Percentiles rank a stretch among this genome's conserved stretches.
Evolutionary conservation across 2,329 filamentous ascomycete species (phyloP).

Genomic region (Dactylonectria estremocensis): DNA sequence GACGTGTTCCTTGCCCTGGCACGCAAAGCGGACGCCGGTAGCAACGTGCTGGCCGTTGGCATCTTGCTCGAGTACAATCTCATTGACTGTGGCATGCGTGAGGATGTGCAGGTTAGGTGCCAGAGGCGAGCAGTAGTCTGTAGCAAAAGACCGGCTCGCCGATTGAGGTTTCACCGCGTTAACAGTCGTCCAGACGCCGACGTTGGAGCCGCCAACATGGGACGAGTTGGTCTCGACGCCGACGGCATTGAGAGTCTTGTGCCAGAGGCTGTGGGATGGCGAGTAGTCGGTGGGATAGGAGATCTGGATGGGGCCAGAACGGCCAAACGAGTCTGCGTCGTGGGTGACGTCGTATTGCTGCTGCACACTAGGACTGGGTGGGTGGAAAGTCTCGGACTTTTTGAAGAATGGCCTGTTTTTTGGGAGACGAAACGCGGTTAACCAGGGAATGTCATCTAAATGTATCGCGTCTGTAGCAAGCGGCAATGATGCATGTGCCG

Average conservation of each 20-base stretch:
- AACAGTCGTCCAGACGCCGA: constrained; percentile 66
- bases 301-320: constrained; percentile 63
- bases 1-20: constrained; percentile 54
- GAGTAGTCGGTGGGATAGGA: constrained; percentile 61
- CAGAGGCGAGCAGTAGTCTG: constrained; percentile 60
- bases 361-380: constrained; percentile 53
- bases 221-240: constrained; percentile 59
- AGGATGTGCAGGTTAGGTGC: constrained; percentile 60
- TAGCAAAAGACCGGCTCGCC: constrained; percentile 64
- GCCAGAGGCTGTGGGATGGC: constrained; percentile 62
- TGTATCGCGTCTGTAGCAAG: too few relatives aligned
- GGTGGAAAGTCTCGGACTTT: constrained; percentile 64
- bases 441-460: not conserved
- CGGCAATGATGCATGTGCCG: not conserved
- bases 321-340: constrained; percentile 59
- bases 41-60: constrained; percentile 39
- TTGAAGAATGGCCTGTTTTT: constrained; percentile 68
- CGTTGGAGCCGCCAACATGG: constrained; percentile 64
- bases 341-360: constrained; percentile 56
- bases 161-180: constrained; percentile 64
- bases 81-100: constrained; percentile 49
- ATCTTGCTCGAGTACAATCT: constrained; percentile 44
- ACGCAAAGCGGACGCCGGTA: constrained; percentile 53
- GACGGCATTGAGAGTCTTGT: constrained; percentile 61
- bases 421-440: constrained; percentile 15